phyloP scores from a whole-genome alignment of 371 early-diverging fungal species.

The Mortierella sp. region DNA sequence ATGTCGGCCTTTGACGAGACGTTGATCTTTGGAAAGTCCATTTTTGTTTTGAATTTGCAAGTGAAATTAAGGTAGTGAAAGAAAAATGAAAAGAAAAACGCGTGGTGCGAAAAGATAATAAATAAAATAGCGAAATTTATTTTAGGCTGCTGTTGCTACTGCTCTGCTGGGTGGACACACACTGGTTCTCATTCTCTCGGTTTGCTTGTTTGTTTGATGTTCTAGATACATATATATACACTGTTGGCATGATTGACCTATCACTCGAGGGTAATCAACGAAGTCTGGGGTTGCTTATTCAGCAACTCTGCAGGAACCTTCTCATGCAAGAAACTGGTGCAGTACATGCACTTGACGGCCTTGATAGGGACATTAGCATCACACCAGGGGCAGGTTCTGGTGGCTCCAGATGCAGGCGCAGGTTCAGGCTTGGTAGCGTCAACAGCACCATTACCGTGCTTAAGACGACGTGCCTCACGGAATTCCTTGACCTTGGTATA shows the following conservation, averaged over 20 bases:
- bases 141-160: neutral
- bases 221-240: neutral
- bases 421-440: conserved; percentile 43
- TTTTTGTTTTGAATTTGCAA: neutral
- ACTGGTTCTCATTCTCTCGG: neutral
- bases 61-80: neutral
- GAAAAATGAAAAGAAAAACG: neutral
- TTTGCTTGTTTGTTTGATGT: neutral
- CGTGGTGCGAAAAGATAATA: neutral
- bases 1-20: conserved; percentile 55
- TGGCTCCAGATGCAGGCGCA: conserved; percentile 33
- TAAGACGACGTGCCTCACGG: conserved; percentile 17
- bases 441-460: conserved; percentile 24
- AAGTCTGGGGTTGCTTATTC: conserved; percentile 38
- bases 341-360: conserved; percentile 59
- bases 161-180: no score
- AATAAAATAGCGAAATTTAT: neutral
- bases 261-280: conserved; percentile 50
- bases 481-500: conserved; percentile 8
- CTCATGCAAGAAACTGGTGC: conserved; percentile 57
- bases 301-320: conserved; percentile 53
- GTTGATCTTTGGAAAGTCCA: conserved; percentile 56
- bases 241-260: conserved; percentile 4
- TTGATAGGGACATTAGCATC: conserved; percentile 44
- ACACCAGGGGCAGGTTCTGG: conserved; percentile 57